phyloP scores from a whole-genome alignment of 2,329 filamentous ascomycete genomes.

The Metarhizium album region DNA sequence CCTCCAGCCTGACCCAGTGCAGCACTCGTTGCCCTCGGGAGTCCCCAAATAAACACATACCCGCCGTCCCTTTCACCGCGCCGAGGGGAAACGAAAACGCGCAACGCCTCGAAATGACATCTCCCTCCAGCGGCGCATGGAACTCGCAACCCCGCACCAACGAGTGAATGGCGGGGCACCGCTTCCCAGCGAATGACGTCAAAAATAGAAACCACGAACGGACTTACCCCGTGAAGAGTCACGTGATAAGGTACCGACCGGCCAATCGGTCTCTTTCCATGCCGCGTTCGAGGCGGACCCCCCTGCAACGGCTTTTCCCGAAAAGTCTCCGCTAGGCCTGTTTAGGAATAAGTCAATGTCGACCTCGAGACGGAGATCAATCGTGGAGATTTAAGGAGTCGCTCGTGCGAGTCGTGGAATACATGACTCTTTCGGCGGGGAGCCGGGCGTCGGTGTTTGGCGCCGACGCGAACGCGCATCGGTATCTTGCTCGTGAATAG shows the following conservation, averaged over 20 bases:
- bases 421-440: no score
- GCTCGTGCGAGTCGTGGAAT: no score
- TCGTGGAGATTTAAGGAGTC: no score
- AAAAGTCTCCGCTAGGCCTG: neutral
- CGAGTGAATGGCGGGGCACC: neutral
- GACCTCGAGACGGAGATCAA: no score
- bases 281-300: neutral
- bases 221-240: neutral
- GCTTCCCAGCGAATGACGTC: slow-evolving; percentile 1
- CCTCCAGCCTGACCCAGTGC: neutral
- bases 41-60: slow-evolving; percentile 1
- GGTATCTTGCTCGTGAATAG: no score
- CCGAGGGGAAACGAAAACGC: no score
- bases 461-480: no score
- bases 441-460: no score
- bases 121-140: neutral
- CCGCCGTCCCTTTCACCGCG: no score
- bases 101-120: neutral
- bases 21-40: neutral
- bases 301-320: slow-evolving; percentile 9
- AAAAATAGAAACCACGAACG: neutral
- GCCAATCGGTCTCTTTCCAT: slow-evolving; percentile 8
- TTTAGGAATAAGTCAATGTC: no score
- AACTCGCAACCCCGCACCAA: neutral
- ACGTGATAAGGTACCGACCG: slow-evolving; percentile 1